Evolutionary conservation across 306 rosid species (phyloP).

Genomic region (Cucurbita argyrosperma): DNA sequence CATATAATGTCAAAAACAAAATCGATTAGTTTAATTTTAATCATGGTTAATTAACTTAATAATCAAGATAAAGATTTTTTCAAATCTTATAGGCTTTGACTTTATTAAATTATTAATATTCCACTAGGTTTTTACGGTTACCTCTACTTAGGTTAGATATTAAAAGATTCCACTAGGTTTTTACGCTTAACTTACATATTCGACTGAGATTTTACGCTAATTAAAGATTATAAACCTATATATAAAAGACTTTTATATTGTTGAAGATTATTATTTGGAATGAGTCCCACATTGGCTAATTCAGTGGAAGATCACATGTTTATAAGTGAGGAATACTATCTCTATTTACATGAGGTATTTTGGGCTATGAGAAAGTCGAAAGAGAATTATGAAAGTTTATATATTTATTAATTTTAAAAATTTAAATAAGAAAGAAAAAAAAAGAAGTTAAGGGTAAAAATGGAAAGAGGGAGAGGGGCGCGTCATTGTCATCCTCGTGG

Average conservation of each 20-base stretch:
- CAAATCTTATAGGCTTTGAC: neutral
- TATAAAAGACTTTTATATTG: neutral
- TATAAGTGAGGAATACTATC: no score
- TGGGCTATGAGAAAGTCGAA: no score
- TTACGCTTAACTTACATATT: neutral
- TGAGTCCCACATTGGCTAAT: no score
- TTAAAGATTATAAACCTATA: neutral
- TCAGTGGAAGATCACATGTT: no score
- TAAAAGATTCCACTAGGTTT: neutral
- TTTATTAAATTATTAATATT: neutral
- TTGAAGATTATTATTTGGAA: no score
- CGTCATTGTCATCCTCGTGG: conserved; percentile 2
- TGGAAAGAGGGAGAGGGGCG: neutral
- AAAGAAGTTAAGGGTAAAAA: neutral
- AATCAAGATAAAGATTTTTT: neutral
- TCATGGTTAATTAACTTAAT: neutral
- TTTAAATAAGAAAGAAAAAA: no score
- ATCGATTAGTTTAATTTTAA: neutral
- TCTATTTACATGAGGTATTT: no score
- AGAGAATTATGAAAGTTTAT: no score
- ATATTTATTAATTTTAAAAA: no score
- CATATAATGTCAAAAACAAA: neutral
- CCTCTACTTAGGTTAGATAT: neutral
- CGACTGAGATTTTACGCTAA: neutral
- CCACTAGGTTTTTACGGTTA: neutral